phyloP scores from a whole-genome alignment of 768 basidiomycete species.

The Lactarius tabidus region DNA sequence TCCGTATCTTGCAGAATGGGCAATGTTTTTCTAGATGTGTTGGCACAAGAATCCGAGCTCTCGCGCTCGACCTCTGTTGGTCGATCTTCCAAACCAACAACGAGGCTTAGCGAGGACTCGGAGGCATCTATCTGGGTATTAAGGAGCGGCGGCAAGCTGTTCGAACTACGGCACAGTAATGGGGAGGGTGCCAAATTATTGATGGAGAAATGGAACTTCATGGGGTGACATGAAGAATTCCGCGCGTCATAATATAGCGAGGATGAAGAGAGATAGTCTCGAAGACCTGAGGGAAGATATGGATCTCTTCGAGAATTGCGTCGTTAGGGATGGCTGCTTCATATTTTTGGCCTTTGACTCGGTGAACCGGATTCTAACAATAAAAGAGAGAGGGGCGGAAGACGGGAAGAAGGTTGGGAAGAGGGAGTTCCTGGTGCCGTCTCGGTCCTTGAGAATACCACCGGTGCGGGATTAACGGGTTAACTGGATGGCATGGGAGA shows the following conservation, averaged over 20 bases:
- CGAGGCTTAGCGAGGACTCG: conserved; percentile 40
- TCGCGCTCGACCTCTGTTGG: conserved; percentile 27
- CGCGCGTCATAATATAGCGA: conserved; percentile 40
- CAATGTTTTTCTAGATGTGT: conserved; percentile 1
- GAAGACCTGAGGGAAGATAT: conserved; percentile 42
- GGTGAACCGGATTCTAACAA: conserved; percentile 34
- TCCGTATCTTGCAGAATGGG: conserved; percentile 1
- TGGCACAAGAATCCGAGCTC: not conserved
- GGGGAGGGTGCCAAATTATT: conserved; percentile 37
- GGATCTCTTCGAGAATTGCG: conserved; percentile 65
- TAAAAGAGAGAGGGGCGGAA: conserved; percentile 32
- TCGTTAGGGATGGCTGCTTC: conserved; percentile 67
- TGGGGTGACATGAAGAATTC: conserved; percentile 7
- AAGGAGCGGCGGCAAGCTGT: conserved; percentile 51
- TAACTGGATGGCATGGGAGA: conserved; percentile 26
- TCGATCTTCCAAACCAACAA: conserved; percentile 22
- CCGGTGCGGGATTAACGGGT: conserved; percentile 25
- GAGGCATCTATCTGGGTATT: conserved; percentile 61
- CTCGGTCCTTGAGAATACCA: conserved; percentile 46
- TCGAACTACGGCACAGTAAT: conserved; percentile 47
- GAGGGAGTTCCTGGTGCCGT: conserved; percentile 33
- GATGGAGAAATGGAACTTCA: conserved; percentile 29
- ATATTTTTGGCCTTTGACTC: conserved; percentile 36
- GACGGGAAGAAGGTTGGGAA: conserved; percentile 36
- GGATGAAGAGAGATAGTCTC: conserved; percentile 34